A percentile compares a stretch with the other conserved stretches of the same genome.
These are phyloP conservation scores for Cystoderma amianthinum DNA, from an alignment of 768 basidiomycete species.

Conservation along the genomic window DNA sequence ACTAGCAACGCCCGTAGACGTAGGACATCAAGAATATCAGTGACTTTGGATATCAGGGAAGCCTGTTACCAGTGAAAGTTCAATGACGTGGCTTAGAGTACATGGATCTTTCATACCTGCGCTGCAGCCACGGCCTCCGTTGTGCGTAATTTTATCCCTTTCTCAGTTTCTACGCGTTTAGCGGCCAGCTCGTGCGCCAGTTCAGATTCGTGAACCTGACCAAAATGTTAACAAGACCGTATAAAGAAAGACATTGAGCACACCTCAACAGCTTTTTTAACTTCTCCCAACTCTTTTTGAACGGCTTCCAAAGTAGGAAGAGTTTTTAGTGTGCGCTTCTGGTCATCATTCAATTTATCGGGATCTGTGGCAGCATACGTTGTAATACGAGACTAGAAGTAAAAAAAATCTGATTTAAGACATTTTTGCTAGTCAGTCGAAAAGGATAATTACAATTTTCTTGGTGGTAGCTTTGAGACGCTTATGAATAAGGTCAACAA, in stretches of 20 bases:
- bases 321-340: conserved; percentile 64
- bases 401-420: conserved; percentile 8
- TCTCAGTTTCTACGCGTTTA: conserved; percentile 52
- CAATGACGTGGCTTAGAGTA: background rate
- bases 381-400: conserved; percentile 60
- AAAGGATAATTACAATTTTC: conserved; percentile 62
- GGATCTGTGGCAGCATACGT: conserved; percentile 60
- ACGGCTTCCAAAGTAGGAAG: conserved; percentile 73
- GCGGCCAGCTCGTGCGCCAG: conserved; percentile 44
- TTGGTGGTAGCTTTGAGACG: conserved; percentile 71
- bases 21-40: conserved; percentile 50
- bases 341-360: conserved; percentile 83
- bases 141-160: conserved; percentile 46
- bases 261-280: conserved; percentile 83
- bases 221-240: conserved; percentile 6
- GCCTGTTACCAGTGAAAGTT: conserved; percentile 26
- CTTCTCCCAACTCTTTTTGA: conserved; percentile 76
- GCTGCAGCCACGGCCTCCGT: conserved; percentile 48
- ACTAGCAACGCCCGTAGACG: conserved; percentile 48
- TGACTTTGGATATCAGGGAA: conserved; percentile 31
- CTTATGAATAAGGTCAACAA: conserved; percentile 75
- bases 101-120: conserved; percentile 35
- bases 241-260: conserved; percentile 8
- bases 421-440: background rate
- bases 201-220: conserved; percentile 60